These are phyloP conservation scores for Macrolepiota fuliginosa DNA, from an alignment of 768 basidiomycete genomes.

Conservation along the genomic window DNA sequence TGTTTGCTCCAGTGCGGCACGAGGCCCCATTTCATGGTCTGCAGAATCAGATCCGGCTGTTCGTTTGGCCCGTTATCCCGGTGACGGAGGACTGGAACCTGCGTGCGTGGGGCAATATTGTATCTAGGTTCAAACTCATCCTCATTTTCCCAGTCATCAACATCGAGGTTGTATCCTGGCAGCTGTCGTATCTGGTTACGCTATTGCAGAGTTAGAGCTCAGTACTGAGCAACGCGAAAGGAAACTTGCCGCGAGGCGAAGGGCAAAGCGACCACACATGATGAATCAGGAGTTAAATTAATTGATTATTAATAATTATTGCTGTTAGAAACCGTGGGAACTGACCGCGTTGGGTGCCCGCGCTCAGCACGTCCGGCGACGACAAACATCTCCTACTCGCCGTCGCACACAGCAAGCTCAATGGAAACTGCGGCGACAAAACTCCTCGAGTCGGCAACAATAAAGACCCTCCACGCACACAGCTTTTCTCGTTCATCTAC, in stretches of 20 bases:
- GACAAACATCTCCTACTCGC: slow-evolving; percentile 20
- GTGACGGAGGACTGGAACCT: slow-evolving; percentile 71
- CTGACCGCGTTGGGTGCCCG: not conserved
- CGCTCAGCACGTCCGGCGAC: slow-evolving; percentile 19
- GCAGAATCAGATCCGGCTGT: slow-evolving; percentile 45
- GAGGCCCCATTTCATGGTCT: slow-evolving; percentile 91
- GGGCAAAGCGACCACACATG: slow-evolving; percentile 68
- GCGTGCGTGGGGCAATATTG: slow-evolving; percentile 81
- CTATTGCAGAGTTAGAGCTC: slow-evolving; percentile 20
- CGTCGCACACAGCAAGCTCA: slow-evolving; percentile 6
- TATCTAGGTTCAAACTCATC: slow-evolving; percentile 63
- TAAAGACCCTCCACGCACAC: slow-evolving; percentile 74
- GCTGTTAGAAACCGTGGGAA: slow-evolving; percentile 20
- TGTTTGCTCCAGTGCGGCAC: slow-evolving; percentile 80
- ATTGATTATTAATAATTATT: not conserved
- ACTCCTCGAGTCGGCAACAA: slow-evolving; percentile 63
- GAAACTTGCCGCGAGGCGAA: slow-evolving; percentile 37
- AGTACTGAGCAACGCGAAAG: not conserved
- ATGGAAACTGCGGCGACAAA: slow-evolving; percentile 59
- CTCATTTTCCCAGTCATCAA: slow-evolving; percentile 60
- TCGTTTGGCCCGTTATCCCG: slow-evolving; percentile 24
- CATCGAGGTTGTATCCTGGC: slow-evolving; percentile 38
- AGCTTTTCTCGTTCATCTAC: slow-evolving; percentile 74
- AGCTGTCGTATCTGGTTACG: slow-evolving; percentile 42
- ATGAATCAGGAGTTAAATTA: not conserved